Base-by-base conservation (phyloP, 768 basidiomycete genomes). In the Sporobolomyces phaffii region DNA sequence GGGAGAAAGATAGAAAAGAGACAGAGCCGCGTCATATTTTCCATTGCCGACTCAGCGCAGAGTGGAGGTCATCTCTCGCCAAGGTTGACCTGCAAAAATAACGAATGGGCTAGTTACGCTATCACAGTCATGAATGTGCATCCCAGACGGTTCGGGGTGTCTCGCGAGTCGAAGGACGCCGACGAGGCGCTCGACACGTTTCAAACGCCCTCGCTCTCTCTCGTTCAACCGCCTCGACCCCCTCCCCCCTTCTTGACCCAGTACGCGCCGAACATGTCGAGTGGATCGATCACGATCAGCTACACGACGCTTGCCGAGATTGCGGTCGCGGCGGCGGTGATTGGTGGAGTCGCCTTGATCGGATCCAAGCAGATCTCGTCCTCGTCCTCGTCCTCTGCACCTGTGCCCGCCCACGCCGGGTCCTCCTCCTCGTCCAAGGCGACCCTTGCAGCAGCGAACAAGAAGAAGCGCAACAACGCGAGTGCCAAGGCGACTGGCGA, bases 291-390 rank as follows among this genome's bases (percentile, higher is more conserved):
- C 57, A 58, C 50, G 9, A 29, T 68, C 22, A n/a, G n/a, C 17
- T 68, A 68, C 61, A 47, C 61, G 10, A 68, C 66, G 26, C 43
- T 68, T 31, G 66, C 66, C n/a, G 56, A 58, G 43, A 45, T 58
- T 29, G 49, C 33, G 22, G 54, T 68, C 31, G 66, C 61, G 29
- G 60, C 61, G 2, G 66, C 56, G 11, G 49, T 68, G 15, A 57
- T 58, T 43, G 66, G 61, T 20, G 66, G 66, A 24, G 56, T 57
- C 52, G 53, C 62, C 34, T 43, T 62, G 50, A n/a, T 59, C 45
- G 60, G 28, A 7, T 28, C 47, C 13, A 38, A 38, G 28, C 34
- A 54, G 24, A n/a, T 40, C 52, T 15, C 45, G 3, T 31, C 60
- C 8, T n/a, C 53, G 14, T 20, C 36, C 7, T 8, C 34, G 8